Base-by-base conservation (phyloP, 352 stramenopile genomes). In the Pythium sp. region DNA sequence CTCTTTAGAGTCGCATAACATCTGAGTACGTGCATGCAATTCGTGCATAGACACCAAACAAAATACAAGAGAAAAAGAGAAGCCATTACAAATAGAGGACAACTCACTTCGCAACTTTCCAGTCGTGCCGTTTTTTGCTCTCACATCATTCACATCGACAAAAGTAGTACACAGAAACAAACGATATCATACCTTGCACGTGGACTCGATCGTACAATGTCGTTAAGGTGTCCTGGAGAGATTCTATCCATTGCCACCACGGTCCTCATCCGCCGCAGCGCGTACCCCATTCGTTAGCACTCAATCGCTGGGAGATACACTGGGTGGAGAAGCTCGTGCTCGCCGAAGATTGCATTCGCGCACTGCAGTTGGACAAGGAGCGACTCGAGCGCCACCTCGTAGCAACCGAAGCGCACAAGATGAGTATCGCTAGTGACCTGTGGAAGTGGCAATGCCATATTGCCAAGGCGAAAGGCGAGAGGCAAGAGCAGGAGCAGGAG, bases 1-100 rank as follows among this genome's bases (percentile, higher is more conserved):
- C 75, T 15, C 28, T 68, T 41, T 62, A 67, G 62, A 65, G n/a
- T 0, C 24, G 30, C 18, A 41, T n/a, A 51, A 22, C 9, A 22
- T 6, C 43, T 22, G 43, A 47, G 5, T 20, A 5, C 8, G 18
- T 41, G 28, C 28, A 59, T 41, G 28, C 28, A 59, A 20, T 26
- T 36, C 14, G 0, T 18, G 15, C 15, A 11, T n/a, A 22, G 18
- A 9, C 14, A 51, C 7, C 41, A 51, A 22, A n/a, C 43, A 20
- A 51, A 2, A 20, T 20, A 51, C 43, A 51, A 51, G 43, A 47
- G 14, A 47, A n/a, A n/a, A 20, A 51, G 43, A 51, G 43, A 51
- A 51, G 18, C 5, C 18, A 9, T 51, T 51, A 9, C 6, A 4
- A 20, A 2, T n/a, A 47, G 41, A n/a, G 14, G 20, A 47, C 15